Evolutionary conservation across 768 basidiomycete genomes (phyloP).

Genomic region (Trametes punicea): DNA sequence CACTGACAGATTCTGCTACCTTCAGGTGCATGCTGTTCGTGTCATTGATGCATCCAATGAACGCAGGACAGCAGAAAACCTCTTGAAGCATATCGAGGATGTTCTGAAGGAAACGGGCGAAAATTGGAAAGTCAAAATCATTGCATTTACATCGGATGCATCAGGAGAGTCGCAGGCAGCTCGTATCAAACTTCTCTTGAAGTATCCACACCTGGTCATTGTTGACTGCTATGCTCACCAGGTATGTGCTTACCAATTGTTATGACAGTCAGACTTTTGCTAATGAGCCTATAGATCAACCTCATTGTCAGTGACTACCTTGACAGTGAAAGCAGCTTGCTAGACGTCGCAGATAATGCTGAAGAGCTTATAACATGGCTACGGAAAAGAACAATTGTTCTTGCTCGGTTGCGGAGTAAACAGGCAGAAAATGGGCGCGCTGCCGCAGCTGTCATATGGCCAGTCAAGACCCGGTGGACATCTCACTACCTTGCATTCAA

Average conservation of each 20-base stretch:
- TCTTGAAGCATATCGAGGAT: not conserved
- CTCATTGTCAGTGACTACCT: conserved; percentile 37
- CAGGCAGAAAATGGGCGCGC: conserved; percentile 14
- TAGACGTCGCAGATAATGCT: conserved; percentile 20
- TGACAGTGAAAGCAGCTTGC: conserved; percentile 13
- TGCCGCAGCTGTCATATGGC: conserved; percentile 27
- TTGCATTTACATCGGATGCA: conserved; percentile 1
- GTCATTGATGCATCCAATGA: conserved; percentile 1
- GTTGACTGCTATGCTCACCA: conserved; percentile 9
- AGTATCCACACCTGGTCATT: not conserved
- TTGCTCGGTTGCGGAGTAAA: conserved; percentile 27
- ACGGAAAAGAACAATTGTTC: conserved; percentile 29
- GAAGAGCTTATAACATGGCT: conserved; percentile 31
- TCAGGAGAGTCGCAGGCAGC: not conserved
- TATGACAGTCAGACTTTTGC: conserved; percentile 16
- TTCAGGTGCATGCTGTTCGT: not conserved
- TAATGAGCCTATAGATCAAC: conserved; percentile 28
- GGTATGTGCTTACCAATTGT: conserved; percentile 6
- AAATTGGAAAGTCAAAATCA: not conserved
- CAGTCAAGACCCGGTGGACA: conserved; percentile 36
- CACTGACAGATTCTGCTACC: not conserved
- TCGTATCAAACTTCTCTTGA: not conserved
- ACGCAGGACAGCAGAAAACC: not conserved
- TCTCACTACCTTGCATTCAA: conserved; percentile 24
- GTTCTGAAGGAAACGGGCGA: not conserved